Base-by-base conservation (phyloP, 140 eudicot species). In the Bidens hawaiensis region DNA sequence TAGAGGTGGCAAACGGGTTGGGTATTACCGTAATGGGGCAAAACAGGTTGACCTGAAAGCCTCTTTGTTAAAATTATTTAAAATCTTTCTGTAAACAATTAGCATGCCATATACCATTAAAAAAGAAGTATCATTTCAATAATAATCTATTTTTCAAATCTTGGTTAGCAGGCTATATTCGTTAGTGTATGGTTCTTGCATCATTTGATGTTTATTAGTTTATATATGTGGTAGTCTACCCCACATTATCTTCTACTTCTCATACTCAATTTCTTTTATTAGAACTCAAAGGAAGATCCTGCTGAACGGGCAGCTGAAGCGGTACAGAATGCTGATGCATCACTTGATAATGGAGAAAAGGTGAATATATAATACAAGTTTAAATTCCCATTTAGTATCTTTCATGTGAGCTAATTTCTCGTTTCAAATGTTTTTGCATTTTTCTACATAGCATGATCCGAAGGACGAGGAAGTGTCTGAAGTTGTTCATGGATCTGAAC, bases 241-340 rank as follows among this genome's bases (percentile, higher is more conserved):
- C 64, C 49, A 27, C 41, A 14, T 36, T 71, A 31, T 55, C 23
- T 70, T 23, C 56, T 62, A 52, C 56, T 27, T 43, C 52, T 64
- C 60, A 63, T 64, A 42, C 77, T 42, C 46, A 8, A 41, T 28
- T 54, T 54, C 51, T 31, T 75, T 60, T 61, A 25, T 30, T 61
- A 82, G 89, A 78, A 65, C 57, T 50, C 55, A 38, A 76, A 40
- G 60, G 78, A 83, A 49, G 77, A 57, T 65, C 71, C 65, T 51
- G 69, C 68, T 8, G 67, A 71, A 38, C 40, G 75, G 74, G 64
- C 48, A 9, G 52, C 45, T 41, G 82, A 82, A 42, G 71, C 69
- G 55, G 77, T 50, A 60, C 78, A 71, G 17, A 50, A 51, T 65
- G 79, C 69, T 69, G 60, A 76, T 67, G 81, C 16, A 58, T 50